Evolutionary conservation across 148 eudicot genomes (phyloP), one percentile per base, ranked within the genome.

Genomic region (Tetragonia tetragonoides): DNA sequence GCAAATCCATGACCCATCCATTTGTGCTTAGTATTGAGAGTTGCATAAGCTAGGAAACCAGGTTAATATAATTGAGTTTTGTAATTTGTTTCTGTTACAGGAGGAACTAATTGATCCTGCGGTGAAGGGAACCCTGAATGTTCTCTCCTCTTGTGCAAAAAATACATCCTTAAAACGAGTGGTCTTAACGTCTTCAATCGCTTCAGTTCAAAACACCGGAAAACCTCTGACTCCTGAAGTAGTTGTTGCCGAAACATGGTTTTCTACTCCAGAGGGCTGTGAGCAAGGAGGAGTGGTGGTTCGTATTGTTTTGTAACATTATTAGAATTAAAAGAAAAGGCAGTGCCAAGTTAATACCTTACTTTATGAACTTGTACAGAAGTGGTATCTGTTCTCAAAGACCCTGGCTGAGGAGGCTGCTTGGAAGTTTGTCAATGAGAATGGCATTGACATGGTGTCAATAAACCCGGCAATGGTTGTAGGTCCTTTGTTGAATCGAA

Each of bases 361-460:
- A 6, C 60, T 21, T 21, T 49, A 5, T 57, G 24, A 39, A 20
- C 3, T 66, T 65, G 20, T 46, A 71, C 80, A 84, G 84, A 77
- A 56, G 28, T 81, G 84, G 84, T 81, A 84, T 68, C 14, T 16
- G 2, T 69, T 79, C 53, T 84, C 87, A 21, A 84, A 84, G 74
- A 82, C 84, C 2, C 68, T 81, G 81, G 87, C 87, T 10, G 87
- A 81, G 70, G 80, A 81, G 34, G 82, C 80, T 71, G 87, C 87
- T 14, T 81, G 87, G 85, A 79, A 82, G 40, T 82, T 79, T 79
- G 78, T 72, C 17, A 82, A 76, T 63, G 81, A 79, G 73, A 54
- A 76, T 14, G 74, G 77, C 46, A 67, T 85, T 23, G 81, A 82
- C 76, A 60, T 82, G 75, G 60, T 79, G 7, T 18, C 73, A 3